Evolutionary conservation across 208 protist species (phyloP).

Genomic region (Porcisia hertigi): DNA sequence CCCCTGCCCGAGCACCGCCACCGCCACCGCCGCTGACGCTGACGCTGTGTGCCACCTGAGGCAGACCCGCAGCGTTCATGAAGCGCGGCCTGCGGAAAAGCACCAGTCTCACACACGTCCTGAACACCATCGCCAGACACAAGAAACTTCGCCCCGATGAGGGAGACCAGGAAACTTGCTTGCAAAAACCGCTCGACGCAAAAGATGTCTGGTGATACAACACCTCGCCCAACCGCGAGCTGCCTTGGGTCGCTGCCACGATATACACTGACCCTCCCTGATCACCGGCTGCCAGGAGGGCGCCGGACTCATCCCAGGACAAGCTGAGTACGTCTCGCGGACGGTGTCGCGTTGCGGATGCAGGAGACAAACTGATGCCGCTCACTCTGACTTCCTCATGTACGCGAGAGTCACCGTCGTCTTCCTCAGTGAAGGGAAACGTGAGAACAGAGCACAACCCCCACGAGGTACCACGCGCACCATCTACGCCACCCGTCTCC

Average conservation of each 20-base stretch:
- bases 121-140: constrained; percentile 61
- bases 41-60: constrained; percentile 13
- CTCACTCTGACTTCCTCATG: background rate
- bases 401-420: constrained; percentile 2
- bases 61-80: constrained; percentile 30
- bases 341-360: constrained; percentile 9
- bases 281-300: constrained; percentile 64
- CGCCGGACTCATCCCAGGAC: constrained; percentile 67
- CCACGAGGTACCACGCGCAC: constrained; percentile 12
- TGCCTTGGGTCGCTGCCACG: constrained; percentile 42
- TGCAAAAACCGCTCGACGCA: constrained; percentile 20
- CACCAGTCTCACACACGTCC: constrained; percentile 45
- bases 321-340: constrained; percentile 46
- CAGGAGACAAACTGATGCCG: background rate
- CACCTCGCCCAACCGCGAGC: constrained; percentile 33
- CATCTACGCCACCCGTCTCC: background rate
- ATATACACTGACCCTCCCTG: constrained; percentile 54
- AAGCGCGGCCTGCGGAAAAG: constrained; percentile 68
- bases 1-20: background rate
- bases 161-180: constrained; percentile 75
- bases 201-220: constrained; percentile 26
- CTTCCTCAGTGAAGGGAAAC: constrained; percentile 14
- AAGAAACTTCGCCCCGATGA: constrained; percentile 79
- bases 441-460: constrained; percentile 21
- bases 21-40: background rate